These are phyloP conservation scores for Cryptosporidium xiaoi DNA, from an alignment of 169 alveolate genomes.

Conservation along the genomic window DNA sequence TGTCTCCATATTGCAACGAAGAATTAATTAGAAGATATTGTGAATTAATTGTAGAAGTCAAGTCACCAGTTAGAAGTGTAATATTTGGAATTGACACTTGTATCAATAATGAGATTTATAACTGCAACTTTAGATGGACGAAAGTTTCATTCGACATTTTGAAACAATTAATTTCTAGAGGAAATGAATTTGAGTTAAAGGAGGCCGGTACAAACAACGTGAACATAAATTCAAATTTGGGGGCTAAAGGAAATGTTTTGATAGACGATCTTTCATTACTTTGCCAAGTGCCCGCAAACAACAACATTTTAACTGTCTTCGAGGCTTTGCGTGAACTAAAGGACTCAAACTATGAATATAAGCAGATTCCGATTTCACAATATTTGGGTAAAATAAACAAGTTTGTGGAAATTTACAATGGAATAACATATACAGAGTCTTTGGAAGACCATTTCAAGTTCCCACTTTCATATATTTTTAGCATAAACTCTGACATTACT, in stretches of 20 bases:
- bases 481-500: not conserved
- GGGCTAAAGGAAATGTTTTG: not conserved
- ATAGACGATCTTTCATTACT: conserved; percentile 33
- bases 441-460: conserved; percentile 39
- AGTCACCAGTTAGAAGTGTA: conserved; percentile 38
- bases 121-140: conserved; percentile 37
- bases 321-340: conserved; percentile 54
- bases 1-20: conserved; percentile 72
- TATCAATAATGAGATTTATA: conserved; percentile 19
- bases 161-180: not conserved
- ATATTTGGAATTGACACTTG: conserved; percentile 50
- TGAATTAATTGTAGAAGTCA: conserved; percentile 47
- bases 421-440: conserved; percentile 18
- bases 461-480: conserved; percentile 41
- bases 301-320: conserved; percentile 17
- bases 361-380: conserved; percentile 11
- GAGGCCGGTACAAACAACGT: not conserved
- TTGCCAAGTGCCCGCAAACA: conserved; percentile 70
- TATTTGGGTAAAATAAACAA: conserved; percentile 41
- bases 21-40: conserved; percentile 58
- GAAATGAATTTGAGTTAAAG: not conserved
- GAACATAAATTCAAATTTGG: not conserved
- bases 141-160: conserved; percentile 49
- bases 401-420: conserved; percentile 56
- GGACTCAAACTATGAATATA: not conserved